Evolutionary conservation across 2,329 filamentous ascomycete genomes (phyloP).

Genomic region (Aspergillus texensis): DNA sequence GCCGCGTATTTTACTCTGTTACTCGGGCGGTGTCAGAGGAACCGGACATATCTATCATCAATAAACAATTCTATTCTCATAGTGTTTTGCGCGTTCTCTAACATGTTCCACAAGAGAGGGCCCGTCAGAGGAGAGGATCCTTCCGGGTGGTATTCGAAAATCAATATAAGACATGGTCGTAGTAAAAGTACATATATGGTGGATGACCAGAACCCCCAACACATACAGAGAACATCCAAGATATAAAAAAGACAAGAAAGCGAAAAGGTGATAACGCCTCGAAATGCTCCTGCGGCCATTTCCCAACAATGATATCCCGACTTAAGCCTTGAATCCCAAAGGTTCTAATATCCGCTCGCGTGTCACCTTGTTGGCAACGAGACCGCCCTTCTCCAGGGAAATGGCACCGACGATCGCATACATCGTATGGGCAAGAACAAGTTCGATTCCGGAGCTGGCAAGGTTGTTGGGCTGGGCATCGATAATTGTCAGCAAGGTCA

Average conservation of each 20-base stretch:
- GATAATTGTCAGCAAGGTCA: constrained; percentile 4
- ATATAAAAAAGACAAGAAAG: constrained; percentile 19
- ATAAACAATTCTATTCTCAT: constrained; percentile 19
- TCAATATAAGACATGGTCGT: constrained; percentile 26
- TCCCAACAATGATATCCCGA: constrained; percentile 21
- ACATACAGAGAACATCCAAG: constrained; percentile 26
- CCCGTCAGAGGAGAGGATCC: constrained; percentile 10
- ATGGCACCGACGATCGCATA: constrained; percentile 88
- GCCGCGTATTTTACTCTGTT: constrained; percentile 67
- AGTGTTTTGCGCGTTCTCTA: background rate
- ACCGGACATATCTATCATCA: constrained; percentile 60
- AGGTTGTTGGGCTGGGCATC: constrained; percentile 64
- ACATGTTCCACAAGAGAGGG: background rate
- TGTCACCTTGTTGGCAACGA: constrained; percentile 72
- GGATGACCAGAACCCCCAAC: constrained; percentile 25
- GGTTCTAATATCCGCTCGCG: constrained; percentile 72
- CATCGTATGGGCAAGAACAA: constrained; percentile 75
- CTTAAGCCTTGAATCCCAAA: constrained; percentile 41
- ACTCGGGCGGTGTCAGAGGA: constrained; percentile 84
- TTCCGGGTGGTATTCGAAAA: constrained; percentile 26
- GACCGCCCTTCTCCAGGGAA: constrained; percentile 82
- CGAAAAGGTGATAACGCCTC: constrained; percentile 37
- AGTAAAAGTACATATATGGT: constrained; percentile 39
- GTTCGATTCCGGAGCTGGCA: constrained; percentile 69
- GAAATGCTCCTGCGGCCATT: constrained; percentile 38